A percentile compares a stretch with the other conserved stretches of the same genome.
These are phyloP conservation scores for Colletotrichum graminicola DNA, from an alignment of 2,329 filamentous ascomycete species.

Conservation along the genomic window DNA sequence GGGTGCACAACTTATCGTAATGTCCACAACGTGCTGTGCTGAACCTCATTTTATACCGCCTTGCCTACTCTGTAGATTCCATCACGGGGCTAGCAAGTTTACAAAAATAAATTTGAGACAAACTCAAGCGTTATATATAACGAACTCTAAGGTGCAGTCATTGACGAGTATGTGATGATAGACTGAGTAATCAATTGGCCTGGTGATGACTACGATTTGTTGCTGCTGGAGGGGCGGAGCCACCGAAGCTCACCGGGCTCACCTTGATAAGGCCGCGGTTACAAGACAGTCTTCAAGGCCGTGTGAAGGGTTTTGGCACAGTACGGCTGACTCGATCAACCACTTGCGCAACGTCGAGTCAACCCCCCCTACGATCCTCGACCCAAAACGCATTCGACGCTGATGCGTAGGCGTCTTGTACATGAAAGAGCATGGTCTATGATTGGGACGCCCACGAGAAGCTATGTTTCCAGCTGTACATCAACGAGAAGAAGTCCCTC, in stretches of 20 bases:
- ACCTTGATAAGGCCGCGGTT: constrained; percentile 11
- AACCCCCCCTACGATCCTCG: neutral
- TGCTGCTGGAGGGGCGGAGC: neutral
- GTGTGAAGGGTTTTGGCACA: constrained; percentile 3
- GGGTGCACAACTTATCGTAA: neutral
- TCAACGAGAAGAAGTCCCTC: constrained; percentile 78
- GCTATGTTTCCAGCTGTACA: constrained; percentile 73
- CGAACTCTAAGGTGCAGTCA: neutral
- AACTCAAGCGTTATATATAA: neutral
- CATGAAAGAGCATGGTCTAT: constrained; percentile 57
- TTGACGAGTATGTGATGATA: neutral
- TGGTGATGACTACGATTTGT: neutral
- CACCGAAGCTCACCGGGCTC: constrained; percentile 8
- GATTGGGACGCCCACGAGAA: constrained; percentile 60
- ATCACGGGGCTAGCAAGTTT: neutral
- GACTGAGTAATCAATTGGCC: neutral
- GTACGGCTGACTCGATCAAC: constrained; percentile 42
- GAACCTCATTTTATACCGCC: neutral
- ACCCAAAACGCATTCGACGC: constrained; percentile 31
- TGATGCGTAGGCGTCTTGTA: constrained; percentile 8
- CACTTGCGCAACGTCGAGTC: constrained; percentile 30
- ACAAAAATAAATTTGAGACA: neutral
- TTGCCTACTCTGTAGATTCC: neutral
- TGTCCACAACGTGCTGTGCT: neutral
- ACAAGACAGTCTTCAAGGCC: constrained; percentile 8